Base-by-base conservation (phyloP, 371 early-diverging fungal genomes). In the Syncephalastrum racemosum region DNA sequence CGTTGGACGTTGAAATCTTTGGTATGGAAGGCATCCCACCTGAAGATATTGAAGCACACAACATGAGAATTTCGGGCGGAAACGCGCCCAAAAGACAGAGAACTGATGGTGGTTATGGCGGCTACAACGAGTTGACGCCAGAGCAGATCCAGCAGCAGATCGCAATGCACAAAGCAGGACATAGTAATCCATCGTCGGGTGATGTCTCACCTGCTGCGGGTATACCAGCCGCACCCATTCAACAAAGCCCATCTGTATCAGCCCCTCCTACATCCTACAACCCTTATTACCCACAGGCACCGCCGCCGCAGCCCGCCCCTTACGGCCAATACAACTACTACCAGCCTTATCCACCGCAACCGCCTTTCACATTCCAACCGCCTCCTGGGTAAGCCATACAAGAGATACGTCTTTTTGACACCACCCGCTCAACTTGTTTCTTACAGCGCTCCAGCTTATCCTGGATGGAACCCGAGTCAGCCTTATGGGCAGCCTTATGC, bases 21-120 rank as follows among this genome's bases (percentile, higher is more conserved):
- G 98, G 96, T 20, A 97, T 94, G 91, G 89, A 89, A 58, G 96
- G 96, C 6, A 89, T 97, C 43, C 98, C 98, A 13, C 84, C 80
- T 42, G 89, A 83, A 50, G 95, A 96, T 67, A 65, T 89, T 31
- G 69, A 77, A 8, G 88, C 85, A 4, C 87, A 92, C 57, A 79
- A 85, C 58, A 66, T 63, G 18, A 80, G 81, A 52, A 58, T 80
- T 51, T 40, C 56, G 16, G 72, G 68, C 14, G 60, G 66, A 23
- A 59, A 62, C n/a, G 53, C 62, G 8, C 55, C 63, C 4, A 67
- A 72, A 50, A 64, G 64, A 20, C 39, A 68, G 27, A 62, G 61
- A 36, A 53, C 68, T 39, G 59, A 55, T 60, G 54, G 53, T 41
- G 41, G 19, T 36, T 64, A 7, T 13, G 66, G 71, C 22, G 69